Evolutionary conservation across 495 filamentous ascomycete species (phyloP), one percentile per base, ranked within the genome.

Genomic region (Ramalina intermedia): DNA sequence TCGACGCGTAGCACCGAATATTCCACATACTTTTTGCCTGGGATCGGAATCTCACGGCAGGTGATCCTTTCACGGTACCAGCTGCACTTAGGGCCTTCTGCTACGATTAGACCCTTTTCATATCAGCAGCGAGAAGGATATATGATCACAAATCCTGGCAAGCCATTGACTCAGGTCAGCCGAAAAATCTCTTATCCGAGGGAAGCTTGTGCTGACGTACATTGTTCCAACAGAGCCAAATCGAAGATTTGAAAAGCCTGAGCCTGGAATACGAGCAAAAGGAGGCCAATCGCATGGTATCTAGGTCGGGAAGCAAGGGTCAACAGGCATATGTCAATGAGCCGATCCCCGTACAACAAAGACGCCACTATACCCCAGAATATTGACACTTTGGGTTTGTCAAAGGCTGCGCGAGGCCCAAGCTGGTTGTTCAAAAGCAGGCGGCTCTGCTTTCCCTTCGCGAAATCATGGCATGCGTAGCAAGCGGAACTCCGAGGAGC

Each of bases 101-200:
- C 70, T 37, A 66, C 68, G 13, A 69, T 69, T 21, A 59, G 71
- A 48, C 72, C 72, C 20, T 75, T 70, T 54, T 70, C 66, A 37
- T 74, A 73, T 48, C 71, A 75, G 69, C 69, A 69, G 26, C 69
- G 72, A 37, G 71, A 75, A 60, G 72, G 72, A 27, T 75, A 75
- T 47, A 58, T 75, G n/a, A 67, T 75, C 42, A 60, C 62, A 20
- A 54, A 59, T 36, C 41, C 57, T 33, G 72, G 72, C 36, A 60
- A 68, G 49, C 69, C 68, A 51, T 59, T 75, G 41, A 75, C 72
- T 50, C 64, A 72, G 61, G 72, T 75, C 47, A 61, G 66, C 6
- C 9, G 27, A 3, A 65, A 16, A 37, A 36, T 50, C 49, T 40
- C 37, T 23, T 13, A 24, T 21, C 3, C 36, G 24, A 40, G 37